Percentiles rank a stretch among this genome's conserved stretches.
phyloP scores from a whole-genome alignment of 75 land plant species.

The Cunninghamia lanceolata region DNA sequence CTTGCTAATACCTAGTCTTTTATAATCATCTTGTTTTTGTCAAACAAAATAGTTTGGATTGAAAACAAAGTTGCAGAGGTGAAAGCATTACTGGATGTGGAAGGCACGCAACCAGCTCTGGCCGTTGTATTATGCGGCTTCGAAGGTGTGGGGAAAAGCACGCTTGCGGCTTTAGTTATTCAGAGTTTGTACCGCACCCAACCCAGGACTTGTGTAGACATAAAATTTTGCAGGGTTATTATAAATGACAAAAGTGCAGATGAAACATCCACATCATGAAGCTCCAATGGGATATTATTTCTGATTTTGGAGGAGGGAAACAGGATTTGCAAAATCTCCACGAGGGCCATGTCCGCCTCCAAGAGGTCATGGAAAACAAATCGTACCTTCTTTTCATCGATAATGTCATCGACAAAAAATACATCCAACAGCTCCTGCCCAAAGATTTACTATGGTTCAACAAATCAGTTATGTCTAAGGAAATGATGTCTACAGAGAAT shows the following conservation, averaged over 20 bases:
- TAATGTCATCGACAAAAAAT: no score
- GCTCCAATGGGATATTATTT: neutral
- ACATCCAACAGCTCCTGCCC: no score
- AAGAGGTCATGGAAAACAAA: no score
- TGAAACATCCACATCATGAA: neutral
- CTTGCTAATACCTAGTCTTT: neutral
- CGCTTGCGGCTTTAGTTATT: neutral
- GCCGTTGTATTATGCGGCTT: neutral
- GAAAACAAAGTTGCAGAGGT: neutral
- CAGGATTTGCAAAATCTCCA: neutral
- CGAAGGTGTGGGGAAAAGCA: neutral
- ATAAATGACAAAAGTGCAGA: neutral
- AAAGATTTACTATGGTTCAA: no score
- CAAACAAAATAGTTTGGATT: neutral
- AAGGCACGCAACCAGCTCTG: neutral
- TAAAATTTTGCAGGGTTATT: neutral
- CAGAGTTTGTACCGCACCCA: neutral
- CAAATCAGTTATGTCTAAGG: no score
- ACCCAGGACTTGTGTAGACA: neutral
- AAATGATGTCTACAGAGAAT: no score
- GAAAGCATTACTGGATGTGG: neutral
- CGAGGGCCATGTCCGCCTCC: no score
- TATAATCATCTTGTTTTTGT: neutral
- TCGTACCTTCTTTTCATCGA: no score
- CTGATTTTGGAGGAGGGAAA: neutral